Evolutionary conservation across 495 filamentous ascomycete genomes (phyloP).

Genomic region (Hypoxylon cercidicola): DNA sequence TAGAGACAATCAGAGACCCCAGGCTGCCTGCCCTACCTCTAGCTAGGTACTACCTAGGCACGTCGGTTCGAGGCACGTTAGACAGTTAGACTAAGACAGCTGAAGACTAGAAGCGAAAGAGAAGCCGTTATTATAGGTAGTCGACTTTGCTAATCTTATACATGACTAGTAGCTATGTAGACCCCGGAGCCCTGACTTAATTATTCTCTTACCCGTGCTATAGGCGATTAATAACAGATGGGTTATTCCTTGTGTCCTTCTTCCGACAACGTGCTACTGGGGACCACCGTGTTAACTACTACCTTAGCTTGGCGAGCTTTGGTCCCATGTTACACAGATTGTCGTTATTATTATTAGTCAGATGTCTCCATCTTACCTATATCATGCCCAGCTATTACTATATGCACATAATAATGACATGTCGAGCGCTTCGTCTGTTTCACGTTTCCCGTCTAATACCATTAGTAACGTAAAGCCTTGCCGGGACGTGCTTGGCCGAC

Average conservation of each 20-base stretch:
- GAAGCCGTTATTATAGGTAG: slow-evolving; percentile 27
- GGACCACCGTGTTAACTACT: slow-evolving; percentile 43
- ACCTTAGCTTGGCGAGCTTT: slow-evolving; percentile 22
- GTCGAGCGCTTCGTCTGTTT: slow-evolving; percentile 21
- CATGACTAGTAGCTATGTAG: neutral
- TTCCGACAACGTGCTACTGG: slow-evolving; percentile 36
- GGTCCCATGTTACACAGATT: slow-evolving; percentile 20
- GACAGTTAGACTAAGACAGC: neutral
- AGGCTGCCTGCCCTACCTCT: slow-evolving; percentile 1
- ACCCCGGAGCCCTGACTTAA: slow-evolving; percentile 22
- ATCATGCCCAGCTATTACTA: neutral
- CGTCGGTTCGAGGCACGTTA: slow-evolving; percentile 18
- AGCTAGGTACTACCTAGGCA: slow-evolving; percentile 17
- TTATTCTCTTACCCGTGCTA: slow-evolving; percentile 4
- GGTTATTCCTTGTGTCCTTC: slow-evolving; percentile 29
- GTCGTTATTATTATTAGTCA: slow-evolving; percentile 11
- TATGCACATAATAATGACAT: slow-evolving; percentile 15
- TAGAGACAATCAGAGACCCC: slow-evolving; percentile 16
- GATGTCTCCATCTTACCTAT: neutral
- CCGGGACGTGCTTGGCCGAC: slow-evolving; percentile 10
- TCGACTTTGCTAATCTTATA: slow-evolving; percentile 12
- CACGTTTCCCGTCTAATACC: slow-evolving; percentile 21
- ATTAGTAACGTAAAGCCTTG: slow-evolving; percentile 13
- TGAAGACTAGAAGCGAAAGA: slow-evolving; percentile 4
- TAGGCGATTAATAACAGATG: slow-evolving; percentile 26